These are phyloP conservation scores for Fusarium subtropicale DNA, from an alignment of 2,329 filamentous ascomycete species.

Conservation along the genomic window DNA sequence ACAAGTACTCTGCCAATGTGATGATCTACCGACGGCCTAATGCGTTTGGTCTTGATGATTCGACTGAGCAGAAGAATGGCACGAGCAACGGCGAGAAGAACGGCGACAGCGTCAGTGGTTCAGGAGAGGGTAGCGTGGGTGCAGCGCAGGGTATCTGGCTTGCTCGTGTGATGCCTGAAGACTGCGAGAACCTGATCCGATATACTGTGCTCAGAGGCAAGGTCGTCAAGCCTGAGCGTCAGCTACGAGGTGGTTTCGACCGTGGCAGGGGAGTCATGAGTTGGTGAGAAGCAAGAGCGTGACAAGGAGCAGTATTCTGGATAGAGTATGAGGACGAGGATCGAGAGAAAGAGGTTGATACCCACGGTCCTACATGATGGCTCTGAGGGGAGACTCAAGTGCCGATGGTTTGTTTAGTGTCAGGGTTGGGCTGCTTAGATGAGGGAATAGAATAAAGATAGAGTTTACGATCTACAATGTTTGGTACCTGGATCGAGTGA, in stretches of 20 bases:
- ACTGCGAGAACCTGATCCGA: slow-evolving; percentile 91
- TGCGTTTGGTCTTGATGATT: slow-evolving; percentile 65
- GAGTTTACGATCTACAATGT: slow-evolving; percentile 9
- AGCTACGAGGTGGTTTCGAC: slow-evolving; percentile 93
- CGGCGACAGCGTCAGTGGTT: slow-evolving; percentile 18
- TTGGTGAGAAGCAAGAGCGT: slow-evolving; percentile 71
- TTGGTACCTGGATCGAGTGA: neutral
- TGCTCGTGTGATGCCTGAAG: slow-evolving; percentile 83
- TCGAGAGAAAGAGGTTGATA: slow-evolving; percentile 13
- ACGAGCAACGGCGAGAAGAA: slow-evolving; percentile 46
- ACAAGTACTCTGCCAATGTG: slow-evolving; percentile 96
- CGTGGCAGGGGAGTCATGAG: slow-evolving; percentile 82
- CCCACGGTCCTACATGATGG: slow-evolving; percentile 3
- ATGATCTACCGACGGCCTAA: slow-evolving; percentile 83
- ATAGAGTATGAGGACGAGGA: neutral
- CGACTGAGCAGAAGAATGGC: slow-evolving; percentile 45
- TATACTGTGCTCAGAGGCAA: slow-evolving; percentile 95
- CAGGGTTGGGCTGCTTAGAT: neutral
- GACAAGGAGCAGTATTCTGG: neutral
- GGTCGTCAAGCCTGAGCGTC: slow-evolving; percentile 86
- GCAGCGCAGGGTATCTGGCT: slow-evolving; percentile 95
- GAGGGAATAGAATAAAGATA: slow-evolving; percentile 8
- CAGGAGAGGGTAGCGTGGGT: slow-evolving; percentile 59
- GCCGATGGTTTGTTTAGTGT: neutral
- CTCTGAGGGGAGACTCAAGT: neutral